Evolutionary conservation across 2,329 filamentous ascomycete genomes (phyloP).

Genomic region (Talaromyces verruculosus): DNA sequence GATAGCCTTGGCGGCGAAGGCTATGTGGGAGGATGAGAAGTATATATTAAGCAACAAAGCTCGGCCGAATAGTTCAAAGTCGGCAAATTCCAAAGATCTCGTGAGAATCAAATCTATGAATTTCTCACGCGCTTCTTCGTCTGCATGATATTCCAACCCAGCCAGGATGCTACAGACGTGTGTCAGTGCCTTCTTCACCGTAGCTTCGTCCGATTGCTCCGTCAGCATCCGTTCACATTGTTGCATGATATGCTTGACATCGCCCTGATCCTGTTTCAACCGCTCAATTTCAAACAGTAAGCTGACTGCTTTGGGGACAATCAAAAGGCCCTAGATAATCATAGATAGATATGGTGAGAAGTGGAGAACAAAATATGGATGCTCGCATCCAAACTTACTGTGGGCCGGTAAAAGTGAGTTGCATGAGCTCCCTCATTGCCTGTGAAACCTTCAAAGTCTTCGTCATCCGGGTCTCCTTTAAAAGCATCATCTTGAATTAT

Average conservation of each 20-base stretch:
- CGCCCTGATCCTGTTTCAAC: not conserved
- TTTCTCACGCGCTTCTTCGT: not conserved
- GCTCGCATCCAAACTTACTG: constrained; percentile 21
- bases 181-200: not conserved
- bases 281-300: constrained; percentile 13
- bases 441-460: constrained; percentile 28
- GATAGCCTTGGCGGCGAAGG: constrained; percentile 8
- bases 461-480: constrained; percentile 24
- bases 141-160: not conserved
- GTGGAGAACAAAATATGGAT: not conserved
- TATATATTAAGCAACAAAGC: not conserved
- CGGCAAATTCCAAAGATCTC: constrained; percentile 7
- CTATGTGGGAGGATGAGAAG: not conserved
- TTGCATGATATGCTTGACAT: not conserved
- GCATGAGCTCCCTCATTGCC: constrained; percentile 30
- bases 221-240: not conserved
- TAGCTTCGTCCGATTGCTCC: not conserved
- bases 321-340: constrained; percentile 11
- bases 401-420: constrained; percentile 29
- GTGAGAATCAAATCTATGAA: not conserved
- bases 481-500: constrained; percentile 22
- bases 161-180: constrained; percentile 2
- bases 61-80: not conserved
- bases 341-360: not conserved
- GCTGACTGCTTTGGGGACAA: constrained; percentile 8